Conservation (phyloP, 164 flowering plant species). For the Santalum album region DNA sequence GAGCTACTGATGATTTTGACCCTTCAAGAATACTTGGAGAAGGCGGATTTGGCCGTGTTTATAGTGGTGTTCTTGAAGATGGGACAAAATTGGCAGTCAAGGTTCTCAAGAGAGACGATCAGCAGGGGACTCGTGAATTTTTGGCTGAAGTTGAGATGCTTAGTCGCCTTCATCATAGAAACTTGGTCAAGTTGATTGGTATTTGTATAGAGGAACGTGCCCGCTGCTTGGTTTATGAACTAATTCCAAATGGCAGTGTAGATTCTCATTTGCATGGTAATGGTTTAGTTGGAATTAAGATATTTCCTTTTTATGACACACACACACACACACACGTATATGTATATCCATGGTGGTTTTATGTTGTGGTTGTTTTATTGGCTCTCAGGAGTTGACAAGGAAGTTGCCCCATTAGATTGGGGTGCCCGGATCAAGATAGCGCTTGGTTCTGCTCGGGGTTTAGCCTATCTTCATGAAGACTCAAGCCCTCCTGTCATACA, state of each 20-base stretch:
- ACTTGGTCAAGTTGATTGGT: conserved; percentile 91
- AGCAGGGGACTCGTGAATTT: conserved; percentile 84
- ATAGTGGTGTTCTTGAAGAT: conserved; percentile 76
- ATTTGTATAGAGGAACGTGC: conserved; percentile 68
- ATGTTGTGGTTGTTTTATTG: not conserved
- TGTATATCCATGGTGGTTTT: not conserved
- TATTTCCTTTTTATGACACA: not conserved
- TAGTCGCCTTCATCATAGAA: conserved; percentile 89
- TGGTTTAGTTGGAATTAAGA: conserved; percentile 13
- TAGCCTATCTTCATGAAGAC: conserved; percentile 95
- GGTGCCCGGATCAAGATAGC: conserved; percentile 79
- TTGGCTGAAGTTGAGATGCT: conserved; percentile 98
- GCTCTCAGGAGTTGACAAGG: conserved; percentile 56
- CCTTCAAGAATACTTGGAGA: conserved; percentile 69
- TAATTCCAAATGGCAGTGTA: conserved; percentile 89
- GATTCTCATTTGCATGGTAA: conserved; percentile 94
- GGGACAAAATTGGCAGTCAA: conserved; percentile 78
- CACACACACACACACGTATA: too few relatives aligned
- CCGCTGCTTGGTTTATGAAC: conserved; percentile 85
- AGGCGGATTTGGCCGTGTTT: conserved; percentile 96
- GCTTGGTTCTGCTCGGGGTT: conserved; percentile 92
- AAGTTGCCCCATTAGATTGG: conserved; percentile 79
- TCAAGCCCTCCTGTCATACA: conserved; percentile 94
- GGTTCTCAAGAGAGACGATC: conserved; percentile 82
- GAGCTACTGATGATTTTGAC: conserved; percentile 64